Evolutionary conservation across 257 asterid genomes (phyloP).

Genomic region (Craterostigma plantagineum): DNA sequence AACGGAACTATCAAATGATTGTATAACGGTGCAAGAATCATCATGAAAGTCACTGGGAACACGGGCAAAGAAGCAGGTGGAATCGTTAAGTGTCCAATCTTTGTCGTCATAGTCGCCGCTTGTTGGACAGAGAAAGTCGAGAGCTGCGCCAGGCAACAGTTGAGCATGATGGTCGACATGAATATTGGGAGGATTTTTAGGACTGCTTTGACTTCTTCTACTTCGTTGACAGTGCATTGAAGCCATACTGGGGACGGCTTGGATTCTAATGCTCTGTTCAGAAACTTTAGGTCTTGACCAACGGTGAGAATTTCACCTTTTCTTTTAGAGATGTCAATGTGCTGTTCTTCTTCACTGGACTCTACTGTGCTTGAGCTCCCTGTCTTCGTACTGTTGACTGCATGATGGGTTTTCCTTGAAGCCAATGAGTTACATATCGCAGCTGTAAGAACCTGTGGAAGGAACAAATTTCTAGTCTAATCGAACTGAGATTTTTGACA

Average conservation of each 20-base stretch:
- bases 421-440: slow-evolving; percentile 21
- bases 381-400: slow-evolving; percentile 13
- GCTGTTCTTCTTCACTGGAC: slow-evolving; percentile 24
- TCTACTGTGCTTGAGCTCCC: slow-evolving; percentile 26
- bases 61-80: slow-evolving; percentile 91
- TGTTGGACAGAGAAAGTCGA: slow-evolving; percentile 89
- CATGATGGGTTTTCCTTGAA: slow-evolving; percentile 12
- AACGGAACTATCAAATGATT: slow-evolving; percentile 63
- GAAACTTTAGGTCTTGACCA: slow-evolving; percentile 26
- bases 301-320: slow-evolving; percentile 21
- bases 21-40: slow-evolving; percentile 63
- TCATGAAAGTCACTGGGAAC: slow-evolving; percentile 74
- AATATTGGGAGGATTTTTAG: slow-evolving; percentile 62
- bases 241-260: slow-evolving; percentile 11
- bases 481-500: no score
- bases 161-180: slow-evolving; percentile 68
- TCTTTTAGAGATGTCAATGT: no score
- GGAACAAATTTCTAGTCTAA: no score
- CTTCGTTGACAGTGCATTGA: slow-evolving; percentile 38
- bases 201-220: slow-evolving; percentile 73
- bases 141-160: slow-evolving; percentile 82
- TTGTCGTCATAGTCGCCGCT: slow-evolving; percentile 84
- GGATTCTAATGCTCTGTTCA: slow-evolving; percentile 30
- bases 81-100: slow-evolving; percentile 40
- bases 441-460: slow-evolving; percentile 28